Evolutionary conservation across 108 stramenopile genomes (phyloP).

Genomic region (Skeletonema grethae): DNA sequence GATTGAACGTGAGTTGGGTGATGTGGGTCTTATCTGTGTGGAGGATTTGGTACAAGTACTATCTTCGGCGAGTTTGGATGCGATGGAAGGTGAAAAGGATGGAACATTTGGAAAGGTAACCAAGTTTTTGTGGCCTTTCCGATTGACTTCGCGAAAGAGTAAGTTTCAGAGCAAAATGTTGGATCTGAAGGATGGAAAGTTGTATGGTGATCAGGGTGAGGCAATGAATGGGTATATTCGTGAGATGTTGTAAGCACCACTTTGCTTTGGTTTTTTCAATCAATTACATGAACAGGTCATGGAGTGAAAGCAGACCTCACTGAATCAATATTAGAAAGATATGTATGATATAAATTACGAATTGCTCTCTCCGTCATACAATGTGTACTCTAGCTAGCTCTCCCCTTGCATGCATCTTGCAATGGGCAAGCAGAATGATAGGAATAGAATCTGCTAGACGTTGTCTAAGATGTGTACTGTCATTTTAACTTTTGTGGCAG

Average conservation of each 20-base stretch:
- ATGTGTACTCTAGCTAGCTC: no score
- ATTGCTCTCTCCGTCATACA: no score
- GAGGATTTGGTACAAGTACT: slow-evolving; percentile 89
- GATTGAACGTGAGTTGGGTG: slow-evolving; percentile 76
- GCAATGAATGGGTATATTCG: slow-evolving; percentile 82
- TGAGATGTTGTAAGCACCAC: slow-evolving; percentile 69
- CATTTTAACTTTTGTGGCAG: no score
- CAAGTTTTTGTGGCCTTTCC: slow-evolving; percentile 84
- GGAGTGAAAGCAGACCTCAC: no score
- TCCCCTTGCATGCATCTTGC: no score
- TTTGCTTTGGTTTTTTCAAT: no score
- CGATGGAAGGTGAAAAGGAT: slow-evolving; percentile 28
- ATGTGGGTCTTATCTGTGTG: slow-evolving; percentile 78
- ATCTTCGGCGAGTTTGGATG: slow-evolving; percentile 23
- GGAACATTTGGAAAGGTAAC: slow-evolving; percentile 44
- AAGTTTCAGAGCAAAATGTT: slow-evolving; percentile 78
- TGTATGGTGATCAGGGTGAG: slow-evolving; percentile 88
- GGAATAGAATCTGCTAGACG: no score
- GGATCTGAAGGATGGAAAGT: slow-evolving; percentile 72
- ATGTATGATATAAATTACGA: no score
- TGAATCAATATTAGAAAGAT: no score
- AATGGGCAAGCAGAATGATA: no score
- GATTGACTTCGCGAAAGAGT: slow-evolving; percentile 66
- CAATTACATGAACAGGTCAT: no score
- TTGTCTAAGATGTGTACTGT: no score